Percentiles rank a stretch among this genome's conserved stretches.
These are phyloP conservation scores for Fusarium acutatum DNA, from an alignment of 2,329 filamentous ascomycete species.

Conservation along the genomic window DNA sequence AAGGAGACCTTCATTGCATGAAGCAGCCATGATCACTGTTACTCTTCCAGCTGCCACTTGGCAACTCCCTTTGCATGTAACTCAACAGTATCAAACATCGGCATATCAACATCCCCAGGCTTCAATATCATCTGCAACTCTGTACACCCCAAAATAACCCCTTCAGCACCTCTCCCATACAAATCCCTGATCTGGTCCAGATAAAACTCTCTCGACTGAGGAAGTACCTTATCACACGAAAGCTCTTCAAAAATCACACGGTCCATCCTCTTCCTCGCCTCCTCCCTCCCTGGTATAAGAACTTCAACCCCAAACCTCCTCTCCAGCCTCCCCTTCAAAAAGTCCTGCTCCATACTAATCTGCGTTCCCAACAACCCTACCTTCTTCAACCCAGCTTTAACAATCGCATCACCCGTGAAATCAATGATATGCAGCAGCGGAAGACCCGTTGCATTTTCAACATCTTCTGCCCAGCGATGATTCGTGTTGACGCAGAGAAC, in stretches of 20 bases:
- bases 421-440: slow-evolving; percentile 1
- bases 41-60: neutral
- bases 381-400: neutral
- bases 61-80: neutral
- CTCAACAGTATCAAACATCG: neutral
- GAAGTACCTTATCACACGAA: neutral
- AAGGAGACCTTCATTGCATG: too few species aligned
- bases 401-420: neutral
- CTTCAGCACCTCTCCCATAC: neutral
- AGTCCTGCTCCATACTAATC: neutral
- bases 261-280: neutral
- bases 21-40: too few species aligned
- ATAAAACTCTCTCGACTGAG: neutral
- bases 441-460: neutral
- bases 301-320: neutral
- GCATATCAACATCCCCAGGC: neutral
- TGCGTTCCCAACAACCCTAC: neutral
- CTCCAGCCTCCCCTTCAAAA: neutral
- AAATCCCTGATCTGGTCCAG: neutral
- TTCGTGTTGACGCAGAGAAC: slow-evolving; percentile 15
- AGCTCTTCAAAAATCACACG: slow-evolving; percentile 2
- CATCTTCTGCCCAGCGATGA: slow-evolving; percentile 1
- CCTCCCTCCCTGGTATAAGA: neutral
- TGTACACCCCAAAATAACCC: neutral
- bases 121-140: slow-evolving; percentile 1